phyloP scores from a whole-genome alignment of 2,329 filamentous ascomycete genomes.

The Fusarium kyushuense region DNA sequence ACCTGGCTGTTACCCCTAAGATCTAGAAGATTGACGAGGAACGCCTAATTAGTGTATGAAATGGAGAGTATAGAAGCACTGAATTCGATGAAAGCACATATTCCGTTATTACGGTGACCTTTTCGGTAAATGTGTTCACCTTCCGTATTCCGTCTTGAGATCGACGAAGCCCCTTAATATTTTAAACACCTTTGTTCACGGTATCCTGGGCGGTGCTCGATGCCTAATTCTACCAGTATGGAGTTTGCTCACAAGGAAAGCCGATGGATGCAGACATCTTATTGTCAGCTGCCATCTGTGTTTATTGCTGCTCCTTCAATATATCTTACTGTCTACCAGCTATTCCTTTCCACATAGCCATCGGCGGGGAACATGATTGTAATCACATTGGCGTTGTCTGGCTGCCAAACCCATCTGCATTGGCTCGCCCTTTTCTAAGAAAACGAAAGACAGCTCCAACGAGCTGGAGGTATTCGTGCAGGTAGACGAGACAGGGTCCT shows the following conservation, averaged over 20 bases:
- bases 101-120: neutral
- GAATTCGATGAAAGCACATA: neutral
- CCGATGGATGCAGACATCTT: neutral
- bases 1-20: conserved; percentile 68
- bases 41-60: neutral
- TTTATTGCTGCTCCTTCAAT: neutral
- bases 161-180: neutral
- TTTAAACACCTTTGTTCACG: neutral
- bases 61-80: conserved; percentile 12
- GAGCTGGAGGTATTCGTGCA: neutral
- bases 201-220: neutral
- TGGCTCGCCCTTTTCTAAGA: neutral
- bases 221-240: neutral
- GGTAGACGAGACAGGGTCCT: too few relatives aligned
- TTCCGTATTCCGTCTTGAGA: neutral
- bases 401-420: neutral
- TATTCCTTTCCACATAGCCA: neutral
- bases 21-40: conserved; percentile 53
- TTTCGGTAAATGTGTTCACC: neutral
- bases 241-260: neutral
- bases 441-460: neutral
- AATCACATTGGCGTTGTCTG: neutral
- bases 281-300: too few relatives aligned
- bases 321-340: neutral
- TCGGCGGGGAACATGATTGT: neutral